phyloP scores from a whole-genome alignment of 2,329 filamentous ascomycete species.

The Orbilia quercus region DNA sequence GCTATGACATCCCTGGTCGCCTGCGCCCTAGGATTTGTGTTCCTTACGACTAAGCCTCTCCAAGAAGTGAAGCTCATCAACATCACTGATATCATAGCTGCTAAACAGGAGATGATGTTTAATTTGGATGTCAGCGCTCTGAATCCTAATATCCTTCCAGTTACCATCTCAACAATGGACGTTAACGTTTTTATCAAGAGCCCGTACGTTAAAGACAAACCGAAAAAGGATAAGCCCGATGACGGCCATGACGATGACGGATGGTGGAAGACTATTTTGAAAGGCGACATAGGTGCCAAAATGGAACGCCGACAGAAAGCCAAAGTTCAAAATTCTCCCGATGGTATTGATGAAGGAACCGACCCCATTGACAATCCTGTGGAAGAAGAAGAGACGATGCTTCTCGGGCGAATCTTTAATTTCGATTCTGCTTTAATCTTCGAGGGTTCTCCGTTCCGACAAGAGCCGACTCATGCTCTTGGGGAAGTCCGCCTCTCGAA shows the following conservation, averaged over 20 bases:
- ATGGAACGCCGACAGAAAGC: conserved; percentile 14
- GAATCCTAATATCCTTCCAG: conserved; percentile 91
- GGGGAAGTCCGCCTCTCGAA: conserved; percentile 84
- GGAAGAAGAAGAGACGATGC: conserved; percentile 79
- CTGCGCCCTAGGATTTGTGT: conserved; percentile 87
- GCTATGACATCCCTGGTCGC: conserved; percentile 83
- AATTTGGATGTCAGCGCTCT: conserved; percentile 87
- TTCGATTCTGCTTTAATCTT: conserved; percentile 91
- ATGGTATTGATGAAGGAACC: conserved; percentile 62
- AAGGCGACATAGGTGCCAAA: conserved; percentile 27
- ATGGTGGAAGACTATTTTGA: conserved; percentile 36
- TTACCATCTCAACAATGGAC: conserved; percentile 86
- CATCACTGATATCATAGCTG: conserved; percentile 90
- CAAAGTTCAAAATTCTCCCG: conserved; percentile 48
- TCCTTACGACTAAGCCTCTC: conserved; percentile 89
- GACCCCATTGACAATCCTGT: conserved; percentile 67
- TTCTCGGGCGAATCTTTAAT: conserved; percentile 85
- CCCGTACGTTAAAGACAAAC: conserved; percentile 77
- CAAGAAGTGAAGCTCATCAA: conserved; percentile 80
- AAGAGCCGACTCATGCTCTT: conserved; percentile 76
- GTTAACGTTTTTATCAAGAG: conserved; percentile 95
- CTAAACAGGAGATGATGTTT: conserved; percentile 93
- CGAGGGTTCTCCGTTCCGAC: conserved; percentile 87
- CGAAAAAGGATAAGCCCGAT: conserved; percentile 50
- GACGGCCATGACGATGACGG: conserved; percentile 40